A percentile compares a stretch with the other conserved stretches of the same genome.
phyloP scores from a whole-genome alignment of 805 yeast genomes.

The Metschnikowia orientalis region DNA sequence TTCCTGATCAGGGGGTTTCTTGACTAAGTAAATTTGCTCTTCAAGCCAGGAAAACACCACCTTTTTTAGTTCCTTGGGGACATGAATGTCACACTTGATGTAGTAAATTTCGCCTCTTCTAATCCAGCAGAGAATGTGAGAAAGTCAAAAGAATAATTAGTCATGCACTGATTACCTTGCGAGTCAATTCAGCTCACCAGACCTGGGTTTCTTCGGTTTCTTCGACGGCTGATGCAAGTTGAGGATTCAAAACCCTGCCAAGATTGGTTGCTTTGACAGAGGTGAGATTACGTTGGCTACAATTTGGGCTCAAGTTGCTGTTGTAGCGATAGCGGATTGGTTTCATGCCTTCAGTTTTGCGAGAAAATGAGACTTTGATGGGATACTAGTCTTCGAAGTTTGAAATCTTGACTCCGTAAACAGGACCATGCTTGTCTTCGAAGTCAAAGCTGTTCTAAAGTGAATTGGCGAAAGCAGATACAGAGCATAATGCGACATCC shows the following conservation, averaged over 20 bases:
- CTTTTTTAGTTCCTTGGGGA: slow-evolving; percentile 2
- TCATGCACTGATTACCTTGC: background rate
- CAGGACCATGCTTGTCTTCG: slow-evolving; percentile 2
- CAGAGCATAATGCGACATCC: slow-evolving; percentile 6
- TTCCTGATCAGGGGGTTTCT: slow-evolving; percentile 1
- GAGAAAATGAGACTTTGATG: slow-evolving; percentile 2
- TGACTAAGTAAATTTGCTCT: background rate
- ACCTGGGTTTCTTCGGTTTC: slow-evolving; percentile 1
- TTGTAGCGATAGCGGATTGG: slow-evolving; percentile 1
- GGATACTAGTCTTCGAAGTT: slow-evolving; percentile 4
- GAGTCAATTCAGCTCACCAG: slow-evolving; percentile 2
- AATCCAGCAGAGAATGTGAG: slow-evolving; percentile 5
- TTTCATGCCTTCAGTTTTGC: background rate
- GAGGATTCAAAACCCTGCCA: background rate
- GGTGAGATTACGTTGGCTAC: background rate
- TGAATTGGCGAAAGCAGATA: slow-evolving; percentile 7
- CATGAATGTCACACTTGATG: slow-evolving; percentile 6
- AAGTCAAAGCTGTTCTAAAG: slow-evolving; percentile 10
- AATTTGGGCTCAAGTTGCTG: too few species aligned
- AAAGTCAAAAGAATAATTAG: slow-evolving; percentile 4
- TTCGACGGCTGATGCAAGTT: background rate
- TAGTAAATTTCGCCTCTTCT: slow-evolving; percentile 2
- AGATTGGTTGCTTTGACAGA: background rate
- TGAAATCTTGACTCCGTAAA: slow-evolving; percentile 1
- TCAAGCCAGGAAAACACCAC: slow-evolving; percentile 9